phyloP scores from a whole-genome alignment of 2,329 filamentous ascomycete species.

The Blastomyces emzantsi region DNA sequence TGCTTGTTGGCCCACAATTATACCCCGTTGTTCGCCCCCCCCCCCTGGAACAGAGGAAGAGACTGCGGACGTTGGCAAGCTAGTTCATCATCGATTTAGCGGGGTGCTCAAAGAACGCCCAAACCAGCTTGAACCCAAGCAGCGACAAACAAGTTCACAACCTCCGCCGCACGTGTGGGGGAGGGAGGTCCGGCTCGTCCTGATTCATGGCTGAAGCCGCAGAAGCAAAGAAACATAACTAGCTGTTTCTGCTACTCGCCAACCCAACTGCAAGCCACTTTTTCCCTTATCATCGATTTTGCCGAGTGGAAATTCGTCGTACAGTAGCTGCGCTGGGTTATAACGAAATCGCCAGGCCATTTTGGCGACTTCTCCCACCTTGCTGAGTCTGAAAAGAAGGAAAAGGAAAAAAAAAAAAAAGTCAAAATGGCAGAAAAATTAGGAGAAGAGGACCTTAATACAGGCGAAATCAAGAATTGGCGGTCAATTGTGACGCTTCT shows the following conservation, averaged over 20 bases:
- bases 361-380: not conserved
- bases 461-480: slow-evolving; percentile 53
- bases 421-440: not conserved
- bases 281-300: not conserved
- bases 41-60: not conserved
- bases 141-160: not conserved
- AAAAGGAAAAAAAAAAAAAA: no score
- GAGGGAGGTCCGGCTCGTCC: not conserved
- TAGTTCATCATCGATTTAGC: no score
- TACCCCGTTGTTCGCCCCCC: no score
- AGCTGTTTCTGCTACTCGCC: not conserved
- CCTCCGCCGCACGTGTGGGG: not conserved
- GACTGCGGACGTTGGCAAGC: not conserved
- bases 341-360: not conserved
- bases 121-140: not conserved
- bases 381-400: no score
- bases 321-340: not conserved
- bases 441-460: slow-evolving; percentile 34
- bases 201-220: not conserved
- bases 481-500: slow-evolving; percentile 61
- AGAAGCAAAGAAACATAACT: not conserved
- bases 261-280: not conserved
- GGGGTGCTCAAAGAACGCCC: not conserved
- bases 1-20: not conserved
- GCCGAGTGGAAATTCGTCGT: not conserved